phyloP scores from a whole-genome alignment of 1,284 basidiomycete species.

The Pterulicium gracile region DNA sequence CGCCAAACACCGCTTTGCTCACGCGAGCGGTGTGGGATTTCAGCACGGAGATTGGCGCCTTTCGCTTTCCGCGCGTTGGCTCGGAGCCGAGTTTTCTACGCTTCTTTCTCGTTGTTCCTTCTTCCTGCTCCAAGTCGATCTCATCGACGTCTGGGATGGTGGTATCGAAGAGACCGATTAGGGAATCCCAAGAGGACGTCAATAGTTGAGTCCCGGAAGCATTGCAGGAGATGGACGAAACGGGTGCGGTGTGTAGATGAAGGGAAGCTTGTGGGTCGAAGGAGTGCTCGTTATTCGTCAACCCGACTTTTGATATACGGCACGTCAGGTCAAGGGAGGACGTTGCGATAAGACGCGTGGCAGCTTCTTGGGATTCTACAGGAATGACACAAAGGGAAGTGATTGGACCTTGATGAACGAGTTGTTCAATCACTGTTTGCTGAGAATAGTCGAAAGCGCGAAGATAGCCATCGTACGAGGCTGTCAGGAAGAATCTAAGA shows the following conservation, averaged over 20 bases:
- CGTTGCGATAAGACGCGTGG: slow-evolving; percentile 55
- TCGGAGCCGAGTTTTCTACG: slow-evolving; percentile 30
- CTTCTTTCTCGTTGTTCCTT: slow-evolving; percentile 41
- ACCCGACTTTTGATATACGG: slow-evolving; percentile 43
- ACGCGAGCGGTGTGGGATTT: slow-evolving; percentile 69
- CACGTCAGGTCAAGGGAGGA: slow-evolving; percentile 79
- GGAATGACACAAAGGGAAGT: slow-evolving; percentile 62
- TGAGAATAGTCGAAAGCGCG: slow-evolving; percentile 68
- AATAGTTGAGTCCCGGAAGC: slow-evolving; percentile 48
- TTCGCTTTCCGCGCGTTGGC: slow-evolving; percentile 26
- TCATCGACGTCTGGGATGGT: slow-evolving; percentile 53
- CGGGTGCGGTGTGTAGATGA: slow-evolving; percentile 65
- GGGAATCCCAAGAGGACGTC: slow-evolving; percentile 70
- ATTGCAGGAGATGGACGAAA: slow-evolving; percentile 57
- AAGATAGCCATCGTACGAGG: slow-evolving; percentile 72
- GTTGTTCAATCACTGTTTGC: slow-evolving; percentile 36
- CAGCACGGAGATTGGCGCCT: slow-evolving; percentile 57
- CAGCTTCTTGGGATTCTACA: slow-evolving; percentile 19
- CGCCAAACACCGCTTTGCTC: slow-evolving; percentile 47
- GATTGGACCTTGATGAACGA: slow-evolving; percentile 56
- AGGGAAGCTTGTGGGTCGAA: slow-evolving; percentile 33
- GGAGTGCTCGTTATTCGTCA: slow-evolving; percentile 13
- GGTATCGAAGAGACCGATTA: slow-evolving; percentile 73
- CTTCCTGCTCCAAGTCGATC: slow-evolving; percentile 27
- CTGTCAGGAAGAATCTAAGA: slow-evolving; percentile 56